Evolutionary conservation across 306 rosid species (phyloP).

Genomic region (Castanea sativa): DNA sequence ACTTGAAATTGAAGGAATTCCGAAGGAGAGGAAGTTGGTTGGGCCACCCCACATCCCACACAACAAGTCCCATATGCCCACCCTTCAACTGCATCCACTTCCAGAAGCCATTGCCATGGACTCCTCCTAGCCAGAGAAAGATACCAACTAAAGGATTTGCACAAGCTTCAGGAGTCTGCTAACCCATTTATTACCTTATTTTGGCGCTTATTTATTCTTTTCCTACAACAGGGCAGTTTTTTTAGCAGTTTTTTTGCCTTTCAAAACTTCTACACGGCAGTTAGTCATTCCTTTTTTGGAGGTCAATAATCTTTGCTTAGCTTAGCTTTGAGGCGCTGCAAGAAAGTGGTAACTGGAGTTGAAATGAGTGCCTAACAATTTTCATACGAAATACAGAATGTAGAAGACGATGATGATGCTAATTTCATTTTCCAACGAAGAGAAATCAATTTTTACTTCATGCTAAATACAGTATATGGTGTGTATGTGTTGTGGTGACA

Average conservation of each 20-base stretch:
- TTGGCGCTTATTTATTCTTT: not conserved
- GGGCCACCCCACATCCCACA: constrained; percentile 46
- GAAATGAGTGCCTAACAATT: constrained; percentile 1
- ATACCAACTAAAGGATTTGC: not conserved
- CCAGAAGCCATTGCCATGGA: constrained; percentile 84
- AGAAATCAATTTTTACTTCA: not conserved
- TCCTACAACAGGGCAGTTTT: not conserved
- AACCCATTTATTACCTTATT: constrained; percentile 27
- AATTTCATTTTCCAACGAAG: not conserved
- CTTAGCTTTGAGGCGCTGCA: constrained; percentile 21
- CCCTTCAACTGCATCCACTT: constrained; percentile 54
- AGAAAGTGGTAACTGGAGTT: not conserved
- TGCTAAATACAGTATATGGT: not conserved
- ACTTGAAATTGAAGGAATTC: constrained; percentile 44
- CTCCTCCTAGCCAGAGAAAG: constrained; percentile 23
- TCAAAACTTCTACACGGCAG: not conserved
- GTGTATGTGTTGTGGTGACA: not conserved
- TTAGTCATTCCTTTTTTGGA: too few species aligned
- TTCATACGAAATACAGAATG: not conserved
- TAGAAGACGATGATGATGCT: not conserved
- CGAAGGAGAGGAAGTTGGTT: constrained; percentile 49
- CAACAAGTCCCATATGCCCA: constrained; percentile 52
- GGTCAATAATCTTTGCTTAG: too few species aligned
- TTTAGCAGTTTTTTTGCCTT: not conserved
- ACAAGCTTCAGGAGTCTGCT: constrained; percentile 25